Evolutionary conservation across 768 basidiomycete genomes (phyloP), one percentile per base, ranked within the genome.

Genomic region (Serendipita sp.): DNA sequence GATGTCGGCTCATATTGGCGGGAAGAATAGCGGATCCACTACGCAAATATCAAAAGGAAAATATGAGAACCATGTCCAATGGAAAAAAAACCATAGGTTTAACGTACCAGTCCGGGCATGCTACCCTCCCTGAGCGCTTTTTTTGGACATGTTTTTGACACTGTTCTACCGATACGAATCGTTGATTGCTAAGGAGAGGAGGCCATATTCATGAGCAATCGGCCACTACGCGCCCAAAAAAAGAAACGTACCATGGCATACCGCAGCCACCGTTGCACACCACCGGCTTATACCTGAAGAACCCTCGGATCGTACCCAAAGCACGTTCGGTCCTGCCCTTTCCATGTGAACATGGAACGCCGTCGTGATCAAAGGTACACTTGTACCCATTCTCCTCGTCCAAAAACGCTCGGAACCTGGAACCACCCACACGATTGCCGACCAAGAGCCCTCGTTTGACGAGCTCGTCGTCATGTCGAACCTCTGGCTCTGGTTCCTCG

Each of bases 361-460:
- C 55, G 34, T 60, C 55, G 36, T 60, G 55, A 36, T 60, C 55
- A 60, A 60, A 60, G 8, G 55, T 60, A 36, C 55, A 60, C 55
- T n/a, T 60, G 29, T 37, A 60, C 34, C 55, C 55, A 31, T 37
- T 31, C 55, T 60, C 55, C 55, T 60, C 55, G 36, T 60, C 55
- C 55, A 60, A 60, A 37, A 60, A 60, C 16, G 55, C 55, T 10
- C 55, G 55, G 29, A 60, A 60, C 18, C 55, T 10, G 55, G 27
- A 29, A 8, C 55, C 55, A 34, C 55, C 55, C 6, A 50, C 29
- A 31, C 29, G 48, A 18, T 18, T 50, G 18, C 18, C 18, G 31
- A 33, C 31, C 27, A 60, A 2, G 16, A 60, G 34, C 16, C 55
- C 55, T n/a, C 36, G 27, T 10, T 33, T 37, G 55, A 60, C 55